These are phyloP conservation scores for Athelia psychrophila DNA, from an alignment of 1,284 basidiomycete species.

Conservation along the genomic window DNA sequence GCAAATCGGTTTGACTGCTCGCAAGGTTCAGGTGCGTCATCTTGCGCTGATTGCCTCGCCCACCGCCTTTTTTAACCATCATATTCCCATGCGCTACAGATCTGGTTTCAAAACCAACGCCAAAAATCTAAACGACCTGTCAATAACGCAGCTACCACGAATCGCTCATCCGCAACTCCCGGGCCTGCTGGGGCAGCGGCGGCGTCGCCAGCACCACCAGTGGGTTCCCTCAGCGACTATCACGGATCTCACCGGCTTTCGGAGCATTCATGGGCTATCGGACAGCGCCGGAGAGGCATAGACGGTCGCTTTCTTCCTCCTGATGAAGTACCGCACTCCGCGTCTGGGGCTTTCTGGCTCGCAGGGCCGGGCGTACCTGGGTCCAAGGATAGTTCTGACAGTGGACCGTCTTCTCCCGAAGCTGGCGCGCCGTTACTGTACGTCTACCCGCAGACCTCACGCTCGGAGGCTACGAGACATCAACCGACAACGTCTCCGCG, in stretches of 20 bases:
- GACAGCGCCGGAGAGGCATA: background rate
- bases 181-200: slow-evolving; percentile 16
- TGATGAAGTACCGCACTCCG: slow-evolving; percentile 5
- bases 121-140: slow-evolving; percentile 77
- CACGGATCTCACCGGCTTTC: slow-evolving; percentile 20
- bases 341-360: slow-evolving; percentile 20
- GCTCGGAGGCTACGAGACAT: slow-evolving; percentile 6
- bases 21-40: slow-evolving; percentile 77
- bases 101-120: slow-evolving; percentile 87
- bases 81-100: slow-evolving; percentile 41
- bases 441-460: background rate
- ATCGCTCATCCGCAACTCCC: background rate
- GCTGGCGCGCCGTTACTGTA: background rate
- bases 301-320: background rate
- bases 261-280: slow-evolving; percentile 6
- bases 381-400: slow-evolving; percentile 20
- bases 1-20: slow-evolving; percentile 78
- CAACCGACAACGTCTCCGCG: slow-evolving; percentile 7
- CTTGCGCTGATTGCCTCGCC: slow-evolving; percentile 7
- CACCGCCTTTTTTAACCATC: slow-evolving; percentile 20
- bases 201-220: slow-evolving; percentile 42
- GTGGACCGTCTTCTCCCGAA: background rate
- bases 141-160: slow-evolving; percentile 19
- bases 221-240: slow-evolving; percentile 44
- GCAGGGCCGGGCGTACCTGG: slow-evolving; percentile 63